Evolutionary conservation across 2,329 filamentous ascomycete species (phyloP).

Genomic region (Bertia moriformis): DNA sequence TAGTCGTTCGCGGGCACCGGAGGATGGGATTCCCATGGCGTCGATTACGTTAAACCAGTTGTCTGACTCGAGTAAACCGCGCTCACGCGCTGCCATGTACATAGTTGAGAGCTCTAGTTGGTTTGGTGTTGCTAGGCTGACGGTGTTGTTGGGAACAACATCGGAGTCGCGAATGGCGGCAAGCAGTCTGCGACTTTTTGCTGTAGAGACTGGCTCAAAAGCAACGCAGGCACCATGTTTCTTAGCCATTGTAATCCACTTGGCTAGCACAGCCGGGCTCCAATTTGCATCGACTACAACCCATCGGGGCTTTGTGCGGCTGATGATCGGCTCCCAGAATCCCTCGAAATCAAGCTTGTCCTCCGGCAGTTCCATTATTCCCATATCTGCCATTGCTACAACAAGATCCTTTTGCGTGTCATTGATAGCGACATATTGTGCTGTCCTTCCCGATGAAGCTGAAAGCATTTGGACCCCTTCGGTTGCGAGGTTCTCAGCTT

Average conservation of each 20-base stretch:
- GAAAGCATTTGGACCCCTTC: background rate
- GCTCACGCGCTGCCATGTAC: slow-evolving; percentile 31
- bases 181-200: slow-evolving; percentile 43
- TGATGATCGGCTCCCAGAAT: background rate
- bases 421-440: slow-evolving; percentile 1
- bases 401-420: background rate
- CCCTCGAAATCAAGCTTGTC: background rate
- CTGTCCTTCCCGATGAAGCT: background rate
- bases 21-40: background rate
- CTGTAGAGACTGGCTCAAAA: slow-evolving; percentile 49
- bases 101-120: slow-evolving; percentile 40
- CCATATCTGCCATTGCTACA: slow-evolving; percentile 1
- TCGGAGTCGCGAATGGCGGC: slow-evolving; percentile 6
- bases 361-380: background rate
- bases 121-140: slow-evolving; percentile 45
- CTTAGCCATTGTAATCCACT: background rate
- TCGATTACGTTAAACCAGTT: slow-evolving; percentile 4
- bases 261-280: background rate
- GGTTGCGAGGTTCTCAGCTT: background rate
- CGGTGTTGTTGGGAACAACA: slow-evolving; percentile 25
- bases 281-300: background rate
- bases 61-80: slow-evolving; percentile 28
- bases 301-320: background rate
- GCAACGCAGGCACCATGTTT: slow-evolving; percentile 18
- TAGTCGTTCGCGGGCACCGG: background rate